Evolutionary conservation across 1,284 basidiomycete genomes (phyloP), one percentile per base, ranked within the genome.

Genomic region (Chalciporus sp.): DNA sequence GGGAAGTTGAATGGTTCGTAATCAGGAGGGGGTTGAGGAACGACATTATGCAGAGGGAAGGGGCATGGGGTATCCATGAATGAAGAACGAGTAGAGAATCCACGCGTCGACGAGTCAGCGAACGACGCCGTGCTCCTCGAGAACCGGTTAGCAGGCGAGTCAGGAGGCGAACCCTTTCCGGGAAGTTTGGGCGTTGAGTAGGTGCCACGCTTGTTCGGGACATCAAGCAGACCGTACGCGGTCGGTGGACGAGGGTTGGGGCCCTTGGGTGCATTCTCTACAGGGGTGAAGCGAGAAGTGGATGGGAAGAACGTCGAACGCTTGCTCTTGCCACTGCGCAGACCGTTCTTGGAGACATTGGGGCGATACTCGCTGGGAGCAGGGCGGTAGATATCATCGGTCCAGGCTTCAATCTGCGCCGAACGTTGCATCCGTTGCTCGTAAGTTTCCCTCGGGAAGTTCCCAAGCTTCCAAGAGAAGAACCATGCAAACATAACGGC

Each of bases 401-500:
- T 88, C 96, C 96, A 99, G 66, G 90, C 86, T 73, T 99, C 97
- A 64, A 99, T 97, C 71, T 95, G 93, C 40, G 83, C 84, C 12
- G 90, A 87, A 28, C 96, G 87, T 61, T 88, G 85, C 87, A 94
- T 95, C n/a, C 95, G 85, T 69, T 98, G 86, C 67, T 94, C 89
- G 71, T 96, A 95, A 33, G 94, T 93, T 76, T 99, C 97, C 50
- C 86, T 84, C 61, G 89, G 88, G 79, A 98, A 99, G 63, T 93
- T 91, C 49, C 96, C 96, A 41, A 99, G 80, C 66, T 86, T 86
- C 90, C 92, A 95, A 20, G 92, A 94, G 68, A 94, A 86, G 82
- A 98, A 99, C 96, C 96, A 99, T 40, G 92, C 83, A 73, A 99
- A 99, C 69, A 94, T 80, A 64, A 98, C 91, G 41, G 97, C 96